Evolutionary conservation across 805 yeast species (phyloP).

Genomic region (Wickerhamomyces alni): DNA sequence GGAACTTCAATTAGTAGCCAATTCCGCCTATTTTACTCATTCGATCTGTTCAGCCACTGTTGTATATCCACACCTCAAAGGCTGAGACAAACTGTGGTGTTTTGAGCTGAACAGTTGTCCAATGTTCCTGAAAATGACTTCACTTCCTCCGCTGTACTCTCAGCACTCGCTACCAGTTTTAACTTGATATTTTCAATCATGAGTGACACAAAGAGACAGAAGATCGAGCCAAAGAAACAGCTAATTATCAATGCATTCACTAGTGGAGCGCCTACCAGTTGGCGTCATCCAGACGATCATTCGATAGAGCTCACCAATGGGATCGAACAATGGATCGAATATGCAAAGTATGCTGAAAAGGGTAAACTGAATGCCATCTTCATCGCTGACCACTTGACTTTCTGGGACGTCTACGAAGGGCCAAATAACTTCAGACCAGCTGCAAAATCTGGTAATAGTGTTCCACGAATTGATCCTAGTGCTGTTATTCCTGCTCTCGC

Average conservation of each 20-base stretch:
- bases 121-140: no score
- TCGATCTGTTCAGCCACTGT: no score
- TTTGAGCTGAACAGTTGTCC: no score
- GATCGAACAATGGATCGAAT: constrained; percentile 21
- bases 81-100: no score
- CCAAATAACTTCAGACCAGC: constrained; percentile 27
- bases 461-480: constrained; percentile 27
- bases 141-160: no score
- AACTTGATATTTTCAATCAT: no score
- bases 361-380: constrained; percentile 32
- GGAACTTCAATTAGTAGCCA: no score
- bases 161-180: no score
- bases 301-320: background rate
- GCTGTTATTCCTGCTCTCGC: constrained; percentile 30
- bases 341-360: constrained; percentile 29
- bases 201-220: constrained; percentile 4
- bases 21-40: no score
- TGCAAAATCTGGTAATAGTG: constrained; percentile 19
- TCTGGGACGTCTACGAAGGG: constrained; percentile 33
- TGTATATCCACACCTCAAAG: no score
- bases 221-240: constrained; percentile 1
- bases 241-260: constrained; percentile 5
- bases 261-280: background rate
- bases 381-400: constrained; percentile 32
- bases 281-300: constrained; percentile 6